Conservation (phyloP, 2,329 filamentous ascomycete genomes). For the Penicillium sp. region DNA sequence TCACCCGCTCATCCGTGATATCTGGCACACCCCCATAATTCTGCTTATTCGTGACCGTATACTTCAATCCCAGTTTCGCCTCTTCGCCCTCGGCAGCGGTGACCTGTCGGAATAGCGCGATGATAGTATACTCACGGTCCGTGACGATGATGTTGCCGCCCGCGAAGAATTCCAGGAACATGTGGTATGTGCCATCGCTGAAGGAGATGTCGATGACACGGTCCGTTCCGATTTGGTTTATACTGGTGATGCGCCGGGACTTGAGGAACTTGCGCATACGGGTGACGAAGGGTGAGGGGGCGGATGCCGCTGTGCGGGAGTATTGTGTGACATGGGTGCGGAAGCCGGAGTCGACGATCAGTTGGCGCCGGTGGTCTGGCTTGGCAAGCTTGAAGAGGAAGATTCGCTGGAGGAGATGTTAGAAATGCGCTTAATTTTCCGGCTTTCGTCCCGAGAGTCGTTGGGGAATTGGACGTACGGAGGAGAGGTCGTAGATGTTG, state of each 20-base stretch:
- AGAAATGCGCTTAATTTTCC: conserved; percentile 19
- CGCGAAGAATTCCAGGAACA: conserved; percentile 96
- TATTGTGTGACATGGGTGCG: conserved; percentile 94
- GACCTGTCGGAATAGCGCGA: conserved; percentile 81
- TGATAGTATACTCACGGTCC: conserved; percentile 79
- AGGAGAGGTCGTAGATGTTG: conserved; percentile 95
- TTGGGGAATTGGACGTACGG: conserved; percentile 52
- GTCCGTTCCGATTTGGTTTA: conserved; percentile 89
- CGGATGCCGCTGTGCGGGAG: conserved; percentile 80
- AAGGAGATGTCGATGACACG: conserved; percentile 91
- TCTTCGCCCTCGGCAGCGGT: conserved; percentile 83
- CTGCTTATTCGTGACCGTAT: conserved; percentile 80
- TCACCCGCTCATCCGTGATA: conserved; percentile 75
- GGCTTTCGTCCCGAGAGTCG: neutral
- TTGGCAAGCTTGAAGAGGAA: conserved; percentile 95
- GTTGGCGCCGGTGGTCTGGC: conserved; percentile 84
- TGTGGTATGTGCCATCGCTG: conserved; percentile 83
- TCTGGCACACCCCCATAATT: conserved; percentile 79
- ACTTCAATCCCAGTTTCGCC: conserved; percentile 76
- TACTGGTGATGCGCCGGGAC: conserved; percentile 79
- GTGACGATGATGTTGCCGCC: conserved; percentile 94
- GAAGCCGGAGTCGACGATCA: conserved; percentile 93
- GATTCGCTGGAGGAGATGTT: conserved; percentile 66
- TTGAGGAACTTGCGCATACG: conserved; percentile 87
- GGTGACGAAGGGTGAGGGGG: conserved; percentile 83